Evolutionary conservation across 2,329 filamentous ascomycete species (phyloP).

Genomic region (Lasiodiplodia gonubiensis): DNA sequence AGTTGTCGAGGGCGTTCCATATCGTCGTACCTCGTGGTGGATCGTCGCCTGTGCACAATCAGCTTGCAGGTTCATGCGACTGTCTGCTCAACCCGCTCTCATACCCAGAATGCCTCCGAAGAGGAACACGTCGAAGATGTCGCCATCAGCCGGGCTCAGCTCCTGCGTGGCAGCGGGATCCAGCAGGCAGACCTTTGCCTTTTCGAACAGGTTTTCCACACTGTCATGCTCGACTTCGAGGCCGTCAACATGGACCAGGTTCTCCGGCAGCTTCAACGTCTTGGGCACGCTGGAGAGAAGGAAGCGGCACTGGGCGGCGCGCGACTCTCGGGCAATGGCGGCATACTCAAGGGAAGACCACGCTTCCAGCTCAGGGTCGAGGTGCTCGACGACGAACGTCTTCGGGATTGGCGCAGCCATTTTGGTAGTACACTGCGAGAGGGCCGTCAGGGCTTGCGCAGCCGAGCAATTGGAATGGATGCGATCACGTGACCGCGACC

Average conservation of each 20-base stretch:
- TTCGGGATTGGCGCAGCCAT: constrained; percentile 50
- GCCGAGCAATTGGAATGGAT: background rate
- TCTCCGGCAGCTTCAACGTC: constrained; percentile 64
- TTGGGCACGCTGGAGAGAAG: constrained; percentile 80
- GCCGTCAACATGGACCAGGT: constrained; percentile 64
- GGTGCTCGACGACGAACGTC: constrained; percentile 93
- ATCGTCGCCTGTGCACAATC: constrained; percentile 73
- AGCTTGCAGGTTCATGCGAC: constrained; percentile 31
- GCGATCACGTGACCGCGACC: background rate
- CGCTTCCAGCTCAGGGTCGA: constrained; percentile 89
- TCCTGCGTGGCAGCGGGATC: constrained; percentile 86
- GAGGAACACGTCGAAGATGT: constrained; percentile 85
- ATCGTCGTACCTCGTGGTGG: constrained; percentile 78
- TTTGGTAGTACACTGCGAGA: background rate
- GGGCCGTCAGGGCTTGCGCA: background rate
- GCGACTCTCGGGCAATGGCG: constrained; percentile 82
- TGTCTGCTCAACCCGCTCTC: constrained; percentile 33
- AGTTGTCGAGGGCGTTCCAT: background rate
- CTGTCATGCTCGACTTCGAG: constrained; percentile 76
- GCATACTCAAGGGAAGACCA: constrained; percentile 96
- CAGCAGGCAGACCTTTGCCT: constrained; percentile 81
- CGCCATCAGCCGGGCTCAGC: constrained; percentile 80
- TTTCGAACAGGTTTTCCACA: constrained; percentile 83
- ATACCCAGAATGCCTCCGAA: constrained; percentile 95
- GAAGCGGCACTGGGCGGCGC: constrained; percentile 70